Evolutionary conservation across 352 stramenopile genomes (phyloP).

Genomic region (Phytopythium kandeliae): DNA sequence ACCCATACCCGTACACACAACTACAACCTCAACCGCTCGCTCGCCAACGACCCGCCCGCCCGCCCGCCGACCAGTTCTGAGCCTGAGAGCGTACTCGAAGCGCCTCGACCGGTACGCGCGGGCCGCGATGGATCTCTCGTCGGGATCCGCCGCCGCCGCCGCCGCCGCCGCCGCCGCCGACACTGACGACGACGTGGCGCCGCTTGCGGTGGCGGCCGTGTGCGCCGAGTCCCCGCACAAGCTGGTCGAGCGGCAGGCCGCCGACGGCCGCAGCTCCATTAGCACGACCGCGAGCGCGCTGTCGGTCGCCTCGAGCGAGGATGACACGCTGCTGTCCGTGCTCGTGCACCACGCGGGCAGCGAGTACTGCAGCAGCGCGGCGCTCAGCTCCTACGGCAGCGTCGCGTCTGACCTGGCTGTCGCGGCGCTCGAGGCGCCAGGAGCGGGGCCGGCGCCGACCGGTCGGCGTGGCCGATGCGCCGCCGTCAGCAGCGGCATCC

Average conservation of each 20-base stretch:
- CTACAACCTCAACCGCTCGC: too few species aligned
- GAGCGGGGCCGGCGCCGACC: background rate
- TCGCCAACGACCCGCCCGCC: too few species aligned
- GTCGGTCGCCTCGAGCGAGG: constrained; percentile 1
- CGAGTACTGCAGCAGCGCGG: constrained; percentile 69
- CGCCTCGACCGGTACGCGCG: too few species aligned
- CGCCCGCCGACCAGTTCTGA: too few species aligned
- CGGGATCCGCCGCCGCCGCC: too few species aligned
- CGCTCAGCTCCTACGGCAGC: constrained; percentile 62
- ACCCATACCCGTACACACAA: too few species aligned
- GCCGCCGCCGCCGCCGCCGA: too few species aligned
- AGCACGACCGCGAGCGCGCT: constrained; percentile 2
- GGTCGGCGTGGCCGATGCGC: constrained; percentile 1
- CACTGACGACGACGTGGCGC: too few species aligned
- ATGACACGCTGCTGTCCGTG: constrained; percentile 1
- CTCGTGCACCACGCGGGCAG: constrained; percentile 16
- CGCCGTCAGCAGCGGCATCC: constrained; percentile 32
- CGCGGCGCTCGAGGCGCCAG: background rate
- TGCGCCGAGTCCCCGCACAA: constrained; percentile 3
- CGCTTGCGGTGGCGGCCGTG: too few species aligned
- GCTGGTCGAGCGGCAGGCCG: background rate
- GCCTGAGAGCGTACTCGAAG: too few species aligned
- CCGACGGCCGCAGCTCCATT: background rate
- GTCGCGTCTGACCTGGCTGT: background rate
- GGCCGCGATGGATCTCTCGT: too few species aligned